A percentile compares a stretch with the other conserved stretches of the same genome.
Evolutionary conservation across 257 asterid species (phyloP).

Genomic region (Primulina eburnea): DNA sequence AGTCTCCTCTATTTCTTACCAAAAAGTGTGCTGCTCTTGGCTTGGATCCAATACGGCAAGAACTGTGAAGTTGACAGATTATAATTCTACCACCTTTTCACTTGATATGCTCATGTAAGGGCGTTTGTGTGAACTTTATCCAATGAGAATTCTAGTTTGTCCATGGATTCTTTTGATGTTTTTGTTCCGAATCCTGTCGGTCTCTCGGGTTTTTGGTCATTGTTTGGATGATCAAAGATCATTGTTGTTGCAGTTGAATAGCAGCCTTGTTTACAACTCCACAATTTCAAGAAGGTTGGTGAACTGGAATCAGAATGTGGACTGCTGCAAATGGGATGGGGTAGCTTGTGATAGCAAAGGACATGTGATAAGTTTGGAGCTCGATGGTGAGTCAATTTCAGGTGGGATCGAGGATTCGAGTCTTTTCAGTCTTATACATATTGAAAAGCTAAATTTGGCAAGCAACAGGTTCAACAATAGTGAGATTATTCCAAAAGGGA

Average conservation of each 20-base stretch:
- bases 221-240: slow-evolving; percentile 44
- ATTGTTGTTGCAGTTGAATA: slow-evolving; percentile 40
- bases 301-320: slow-evolving; percentile 35
- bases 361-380: slow-evolving; percentile 40
- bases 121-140: slow-evolving; percentile 22
- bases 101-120: slow-evolving; percentile 26
- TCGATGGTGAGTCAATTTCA: slow-evolving; percentile 32
- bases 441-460: slow-evolving; percentile 48
- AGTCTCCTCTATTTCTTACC: slow-evolving; percentile 16
- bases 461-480: slow-evolving; percentile 30
- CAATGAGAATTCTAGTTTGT: slow-evolving; percentile 46
- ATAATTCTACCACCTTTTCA: slow-evolving; percentile 16
- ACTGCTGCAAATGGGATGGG: slow-evolving; percentile 64
- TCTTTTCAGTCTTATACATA: slow-evolving; percentile 40
- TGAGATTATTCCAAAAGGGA: slow-evolving; percentile 36
- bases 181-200: slow-evolving; percentile 26
- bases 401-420: slow-evolving; percentile 40
- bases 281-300: slow-evolving; percentile 32
- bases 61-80: slow-evolving; percentile 26
- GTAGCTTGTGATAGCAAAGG: slow-evolving; percentile 51
- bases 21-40: not conserved
- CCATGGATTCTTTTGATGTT: slow-evolving; percentile 40
- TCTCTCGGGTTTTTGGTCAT: slow-evolving; percentile 23
- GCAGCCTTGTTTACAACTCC: slow-evolving; percentile 23
- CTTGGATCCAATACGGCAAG: too few species aligned